A percentile compares a stretch with the other conserved stretches of the same genome.
These are phyloP conservation scores for Fusarium lyarnte DNA, from an alignment of 2,329 filamentous ascomycete genomes.

Conservation along the genomic window DNA sequence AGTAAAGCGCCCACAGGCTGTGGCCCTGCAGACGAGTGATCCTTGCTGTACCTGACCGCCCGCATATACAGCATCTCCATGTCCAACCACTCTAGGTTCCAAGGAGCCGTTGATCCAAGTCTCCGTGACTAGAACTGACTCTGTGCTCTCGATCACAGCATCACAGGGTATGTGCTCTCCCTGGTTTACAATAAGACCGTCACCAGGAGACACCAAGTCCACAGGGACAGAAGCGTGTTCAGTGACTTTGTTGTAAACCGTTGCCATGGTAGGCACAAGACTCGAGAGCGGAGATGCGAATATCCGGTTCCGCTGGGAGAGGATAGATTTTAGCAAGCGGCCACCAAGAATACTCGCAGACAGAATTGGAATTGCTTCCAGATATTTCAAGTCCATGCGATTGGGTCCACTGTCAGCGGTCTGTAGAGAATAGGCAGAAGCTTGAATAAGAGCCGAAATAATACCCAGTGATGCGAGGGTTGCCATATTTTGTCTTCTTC, in stretches of 20 bases:
- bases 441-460: accelerated
- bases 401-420: accelerated
- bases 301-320: accelerated
- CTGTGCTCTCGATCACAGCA: too few relatives aligned
- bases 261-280: background rate
- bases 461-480: background rate
- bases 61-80: too few relatives aligned
- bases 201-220: too few relatives aligned
- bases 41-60: too few relatives aligned
- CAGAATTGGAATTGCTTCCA: background rate
- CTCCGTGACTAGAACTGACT: too few relatives aligned
- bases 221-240: too few relatives aligned
- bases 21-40: too few relatives aligned
- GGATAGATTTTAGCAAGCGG: background rate
- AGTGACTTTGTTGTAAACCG: accelerated
- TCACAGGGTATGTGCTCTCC: too few relatives aligned
- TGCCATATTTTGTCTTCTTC: background rate
- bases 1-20: too few relatives aligned
- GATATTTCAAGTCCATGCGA: accelerated
- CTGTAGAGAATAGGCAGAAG: accelerated
- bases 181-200: too few relatives aligned
- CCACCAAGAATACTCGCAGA: background rate
- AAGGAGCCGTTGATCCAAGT: too few relatives aligned
- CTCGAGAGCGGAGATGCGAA: background rate
- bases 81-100: too few relatives aligned